Conservation (phyloP, 768 basidiomycete genomes). For the Amyloporia xantha region DNA sequence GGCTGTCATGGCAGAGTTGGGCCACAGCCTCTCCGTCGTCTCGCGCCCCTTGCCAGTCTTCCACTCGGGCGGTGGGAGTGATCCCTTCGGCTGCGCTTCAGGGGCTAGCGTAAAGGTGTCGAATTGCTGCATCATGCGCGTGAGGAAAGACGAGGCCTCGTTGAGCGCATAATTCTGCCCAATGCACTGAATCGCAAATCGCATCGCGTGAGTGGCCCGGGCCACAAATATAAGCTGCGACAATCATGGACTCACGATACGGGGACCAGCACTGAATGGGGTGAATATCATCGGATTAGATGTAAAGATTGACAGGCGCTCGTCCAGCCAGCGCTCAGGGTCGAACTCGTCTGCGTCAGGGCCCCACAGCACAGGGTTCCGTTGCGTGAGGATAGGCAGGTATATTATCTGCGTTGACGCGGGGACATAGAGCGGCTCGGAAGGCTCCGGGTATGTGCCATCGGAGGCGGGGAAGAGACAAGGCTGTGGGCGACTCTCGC, state of each 20-base stretch:
- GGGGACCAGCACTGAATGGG: slow-evolving; percentile 70
- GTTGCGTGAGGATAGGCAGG: slow-evolving; percentile 57
- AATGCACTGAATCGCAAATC: slow-evolving; percentile 42
- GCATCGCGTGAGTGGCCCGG: neutral
- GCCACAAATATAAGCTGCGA: neutral
- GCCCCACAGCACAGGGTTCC: slow-evolving; percentile 67
- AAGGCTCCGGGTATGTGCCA: slow-evolving; percentile 31
- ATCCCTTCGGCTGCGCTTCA: slow-evolving; percentile 55
- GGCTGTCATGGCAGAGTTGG: slow-evolving; percentile 55
- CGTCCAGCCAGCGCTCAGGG: slow-evolving; percentile 71
- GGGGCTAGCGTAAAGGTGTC: slow-evolving; percentile 51
- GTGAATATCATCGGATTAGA: slow-evolving; percentile 63
- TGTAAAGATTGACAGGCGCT: slow-evolving; percentile 41
- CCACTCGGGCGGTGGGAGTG: slow-evolving; percentile 60
- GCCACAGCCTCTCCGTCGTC: slow-evolving; percentile 52
- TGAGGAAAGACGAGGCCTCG: slow-evolving; percentile 68
- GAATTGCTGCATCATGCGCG: slow-evolving; percentile 59
- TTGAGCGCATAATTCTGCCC: slow-evolving; percentile 75
- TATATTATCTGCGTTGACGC: slow-evolving; percentile 50
- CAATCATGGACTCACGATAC: slow-evolving; percentile 30
- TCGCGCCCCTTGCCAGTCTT: slow-evolving; percentile 34
- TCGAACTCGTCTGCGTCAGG: slow-evolving; percentile 70
- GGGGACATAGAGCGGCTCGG: slow-evolving; percentile 52
- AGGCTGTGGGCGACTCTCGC: slow-evolving; percentile 45
- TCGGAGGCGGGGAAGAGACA: slow-evolving; percentile 50